phyloP scores from a whole-genome alignment of 2,329 filamentous ascomycete genomes.

The Epichloe hybrida region DNA sequence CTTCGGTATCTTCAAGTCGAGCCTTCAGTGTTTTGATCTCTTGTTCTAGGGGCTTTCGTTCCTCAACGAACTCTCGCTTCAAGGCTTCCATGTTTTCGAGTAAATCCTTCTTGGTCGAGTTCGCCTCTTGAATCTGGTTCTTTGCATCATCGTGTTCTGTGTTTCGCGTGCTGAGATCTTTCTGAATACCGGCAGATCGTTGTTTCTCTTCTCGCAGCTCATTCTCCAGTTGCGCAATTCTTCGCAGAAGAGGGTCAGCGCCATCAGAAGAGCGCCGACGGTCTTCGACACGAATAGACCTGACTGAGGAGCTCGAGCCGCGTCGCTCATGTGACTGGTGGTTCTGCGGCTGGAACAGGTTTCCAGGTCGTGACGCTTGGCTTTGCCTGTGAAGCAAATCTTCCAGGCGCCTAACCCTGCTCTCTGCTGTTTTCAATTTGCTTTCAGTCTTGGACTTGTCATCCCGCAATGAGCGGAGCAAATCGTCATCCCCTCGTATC shows the following conservation, averaged over 20 bases:
- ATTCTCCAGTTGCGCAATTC: conserved; percentile 54
- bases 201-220: conserved; percentile 67
- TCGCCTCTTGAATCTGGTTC: conserved; percentile 67
- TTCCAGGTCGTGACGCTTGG: conserved; percentile 41
- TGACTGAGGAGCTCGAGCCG: conserved; percentile 36
- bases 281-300: conserved; percentile 30
- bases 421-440: conserved; percentile 70
- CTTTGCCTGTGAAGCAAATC: conserved; percentile 80
- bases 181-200: conserved; percentile 50
- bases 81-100: conserved; percentile 89
- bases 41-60: conserved; percentile 68
- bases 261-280: conserved; percentile 33
- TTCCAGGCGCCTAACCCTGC: conserved; percentile 79
- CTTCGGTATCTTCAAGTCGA: conserved; percentile 77
- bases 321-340: conserved; percentile 34
- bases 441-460: conserved; percentile 66
- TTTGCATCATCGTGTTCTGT: conserved; percentile 48
- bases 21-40: conserved; percentile 67
- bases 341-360: conserved; percentile 38
- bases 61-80: conserved; percentile 74
- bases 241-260: conserved; percentile 31
- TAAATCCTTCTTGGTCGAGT: conserved; percentile 86
- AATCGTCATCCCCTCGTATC: conserved; percentile 76
- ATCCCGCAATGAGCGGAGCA: conserved; percentile 62
- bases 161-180: conserved; percentile 47